phyloP scores from a whole-genome alignment of 164 flowering plant genomes.

The Nymphaea colorata region DNA sequence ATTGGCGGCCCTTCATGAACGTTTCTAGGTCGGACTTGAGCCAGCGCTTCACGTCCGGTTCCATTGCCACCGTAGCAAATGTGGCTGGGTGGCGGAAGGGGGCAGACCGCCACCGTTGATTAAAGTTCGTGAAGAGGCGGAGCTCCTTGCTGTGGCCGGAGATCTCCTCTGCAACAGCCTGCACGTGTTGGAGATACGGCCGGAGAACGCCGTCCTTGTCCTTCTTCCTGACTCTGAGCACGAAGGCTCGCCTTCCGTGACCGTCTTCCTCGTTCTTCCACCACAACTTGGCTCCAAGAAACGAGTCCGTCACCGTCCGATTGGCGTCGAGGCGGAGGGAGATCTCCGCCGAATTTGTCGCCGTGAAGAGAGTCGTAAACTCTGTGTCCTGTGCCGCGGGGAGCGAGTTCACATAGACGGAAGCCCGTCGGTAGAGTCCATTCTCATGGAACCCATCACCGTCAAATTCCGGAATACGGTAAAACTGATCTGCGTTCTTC shows the following conservation, averaged over 20 bases:
- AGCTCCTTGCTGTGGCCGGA: constrained; percentile 35
- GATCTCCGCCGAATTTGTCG: constrained; percentile 42
- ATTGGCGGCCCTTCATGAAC: constrained; percentile 58
- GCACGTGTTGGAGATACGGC: constrained; percentile 69
- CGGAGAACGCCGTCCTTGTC: constrained; percentile 54
- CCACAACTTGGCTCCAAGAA: constrained; percentile 39
- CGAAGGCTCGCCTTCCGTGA: constrained; percentile 12
- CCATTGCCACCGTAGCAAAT: constrained; percentile 64
- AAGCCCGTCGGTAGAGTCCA: constrained; percentile 38
- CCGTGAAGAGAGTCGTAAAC: constrained; percentile 38
- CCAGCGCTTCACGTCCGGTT: constrained; percentile 55
- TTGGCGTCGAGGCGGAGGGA: constrained; percentile 33
- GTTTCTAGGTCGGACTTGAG: constrained; percentile 59
- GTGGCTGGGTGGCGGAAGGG: constrained; percentile 69
- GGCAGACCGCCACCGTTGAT: constrained; percentile 50
- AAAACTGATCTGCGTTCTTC: constrained; percentile 4
- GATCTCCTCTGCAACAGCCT: constrained; percentile 42
- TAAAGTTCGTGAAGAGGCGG: constrained; percentile 27
- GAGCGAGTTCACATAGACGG: constrained; percentile 42
- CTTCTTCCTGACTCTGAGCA: constrained; percentile 35
- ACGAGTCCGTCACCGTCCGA: constrained; percentile 37
- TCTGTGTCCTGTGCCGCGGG: constrained; percentile 54
- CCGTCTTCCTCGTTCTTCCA: constrained; percentile 31
- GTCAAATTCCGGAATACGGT: constrained; percentile 49
- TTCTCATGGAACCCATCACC: constrained; percentile 41